Evolutionary conservation across 805 yeast species (phyloP), one percentile per base, ranked within the genome.

Genomic region (Nakazawaea populi): DNA sequence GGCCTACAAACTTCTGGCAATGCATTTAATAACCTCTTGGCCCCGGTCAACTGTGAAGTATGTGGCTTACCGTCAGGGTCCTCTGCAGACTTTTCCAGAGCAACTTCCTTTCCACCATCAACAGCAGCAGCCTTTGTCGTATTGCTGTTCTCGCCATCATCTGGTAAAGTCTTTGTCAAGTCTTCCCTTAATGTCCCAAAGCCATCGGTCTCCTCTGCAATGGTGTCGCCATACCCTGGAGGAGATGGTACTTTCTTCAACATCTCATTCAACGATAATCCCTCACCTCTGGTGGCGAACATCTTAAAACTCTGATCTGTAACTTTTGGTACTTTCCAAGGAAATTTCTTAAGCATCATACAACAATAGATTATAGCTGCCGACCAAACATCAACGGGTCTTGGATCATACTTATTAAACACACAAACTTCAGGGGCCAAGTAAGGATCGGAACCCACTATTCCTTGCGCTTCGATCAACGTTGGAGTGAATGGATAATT

Each of bases 311-410:
- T 84, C 58, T 83, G 80, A 66, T 90, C 97, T 47, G 85, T 74
- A 47, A 82, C 67, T 61, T 88, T 85, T 7, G 97, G 97, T 6
- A 89, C 88, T 63, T 89, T 89, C 97, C 97, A 90, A 7, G 97
- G 97, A 69, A 90, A 90, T 69, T 89, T 87, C 63, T 89, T 85
- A 65, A 90, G 73, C 53, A 88, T 80, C 96, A 90, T 89, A 71
- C 97, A 90, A 58, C 96, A 88, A 67, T 87, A 87, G 46, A 90
- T 87, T 53, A 90, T 89, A 7, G 96, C 96, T 35, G 83, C 82
- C 6, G 96, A 87, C 97, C 97, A 90, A 44, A 90, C 80, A 70
- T 90, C 97, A 6, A 90, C 96, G 0, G 97, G 96, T 56, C 96
- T 77, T 12, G 97, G 96, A 64, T 88, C 95, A 62, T 90, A 90